Percentiles rank a stretch among this genome's conserved stretches.
Conservation (phyloP, 306 rosid genomes). For the Acacia acuminata region DNA sequence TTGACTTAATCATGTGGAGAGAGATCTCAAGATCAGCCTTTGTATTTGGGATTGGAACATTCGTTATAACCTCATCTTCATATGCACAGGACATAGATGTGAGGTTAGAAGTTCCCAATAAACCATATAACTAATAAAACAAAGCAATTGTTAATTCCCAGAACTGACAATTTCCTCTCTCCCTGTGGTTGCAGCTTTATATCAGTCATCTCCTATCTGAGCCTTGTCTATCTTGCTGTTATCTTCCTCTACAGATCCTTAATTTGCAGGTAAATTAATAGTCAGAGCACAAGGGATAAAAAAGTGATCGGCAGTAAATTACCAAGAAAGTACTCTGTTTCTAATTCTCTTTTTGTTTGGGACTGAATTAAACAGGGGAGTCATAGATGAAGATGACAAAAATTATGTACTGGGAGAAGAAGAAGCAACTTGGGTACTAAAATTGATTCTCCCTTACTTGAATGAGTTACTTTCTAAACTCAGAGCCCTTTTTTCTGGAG, state of each 20-base stretch:
- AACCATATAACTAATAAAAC: too few species aligned
- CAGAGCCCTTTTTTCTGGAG: slow-evolving; percentile 85
- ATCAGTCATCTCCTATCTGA: slow-evolving; percentile 71
- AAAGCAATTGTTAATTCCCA: background rate
- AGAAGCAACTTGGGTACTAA: slow-evolving; percentile 80
- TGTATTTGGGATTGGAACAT: slow-evolving; percentile 76
- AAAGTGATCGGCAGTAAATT: slow-evolving; percentile 13
- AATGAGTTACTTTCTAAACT: slow-evolving; percentile 73
- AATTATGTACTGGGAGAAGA: slow-evolving; percentile 67
- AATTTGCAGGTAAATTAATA: slow-evolving; percentile 60
- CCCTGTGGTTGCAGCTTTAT: slow-evolving; percentile 60
- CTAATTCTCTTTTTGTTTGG: slow-evolving; percentile 31
- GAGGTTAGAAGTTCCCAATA: slow-evolving; percentile 51
- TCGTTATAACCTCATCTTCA: slow-evolving; percentile 62
- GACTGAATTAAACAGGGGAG: slow-evolving; percentile 48
- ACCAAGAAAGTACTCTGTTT: slow-evolving; percentile 12
- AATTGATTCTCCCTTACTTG: slow-evolving; percentile 69
- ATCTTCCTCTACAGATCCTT: slow-evolving; percentile 77
- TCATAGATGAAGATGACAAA: slow-evolving; percentile 46
- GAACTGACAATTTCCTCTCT: slow-evolving; percentile 28
- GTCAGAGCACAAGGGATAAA: slow-evolving; percentile 1
- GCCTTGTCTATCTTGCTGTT: slow-evolving; percentile 76
- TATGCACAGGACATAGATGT: slow-evolving; percentile 69
- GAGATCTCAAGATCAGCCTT: slow-evolving; percentile 82
- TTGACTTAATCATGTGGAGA: slow-evolving; percentile 90